Conservation (phyloP, 306 rosid species). For the Pyrus bretschneideri region DNA sequence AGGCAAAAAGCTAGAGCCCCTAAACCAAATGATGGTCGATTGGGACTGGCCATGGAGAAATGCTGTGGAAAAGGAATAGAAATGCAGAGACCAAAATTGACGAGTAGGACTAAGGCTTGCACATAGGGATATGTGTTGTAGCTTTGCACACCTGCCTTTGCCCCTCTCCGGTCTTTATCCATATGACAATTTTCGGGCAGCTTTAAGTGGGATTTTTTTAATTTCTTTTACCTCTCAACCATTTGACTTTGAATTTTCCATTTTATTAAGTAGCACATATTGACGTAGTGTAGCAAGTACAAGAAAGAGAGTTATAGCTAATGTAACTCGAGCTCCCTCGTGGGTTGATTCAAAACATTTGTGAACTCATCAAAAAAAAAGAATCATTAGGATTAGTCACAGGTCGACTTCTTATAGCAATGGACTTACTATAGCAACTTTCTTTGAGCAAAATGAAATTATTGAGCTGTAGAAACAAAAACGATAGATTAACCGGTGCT, state of each 20-base stretch:
- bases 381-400: no score
- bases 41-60: constrained; percentile 21
- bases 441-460: background rate
- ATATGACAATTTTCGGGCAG: background rate
- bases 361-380: no score
- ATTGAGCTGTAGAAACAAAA: background rate
- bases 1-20: background rate
- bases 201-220: background rate
- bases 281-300: background rate
- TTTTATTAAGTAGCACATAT: background rate
- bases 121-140: constrained; percentile 47
- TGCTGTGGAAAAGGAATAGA: constrained; percentile 2
- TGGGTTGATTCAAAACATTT: background rate
- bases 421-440: background rate
- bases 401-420: no score
- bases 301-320: background rate
- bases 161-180: background rate
- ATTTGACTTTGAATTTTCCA: constrained; percentile 27
- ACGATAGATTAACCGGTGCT: no score
- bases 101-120: constrained; percentile 36
- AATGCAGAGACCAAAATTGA: constrained; percentile 39
- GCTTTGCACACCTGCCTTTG: background rate
- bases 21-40: constrained; percentile 17
- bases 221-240: background rate
- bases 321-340: background rate